Conservation (phyloP, 2,329 filamentous ascomycete species). For the Phialophora macrospora region DNA sequence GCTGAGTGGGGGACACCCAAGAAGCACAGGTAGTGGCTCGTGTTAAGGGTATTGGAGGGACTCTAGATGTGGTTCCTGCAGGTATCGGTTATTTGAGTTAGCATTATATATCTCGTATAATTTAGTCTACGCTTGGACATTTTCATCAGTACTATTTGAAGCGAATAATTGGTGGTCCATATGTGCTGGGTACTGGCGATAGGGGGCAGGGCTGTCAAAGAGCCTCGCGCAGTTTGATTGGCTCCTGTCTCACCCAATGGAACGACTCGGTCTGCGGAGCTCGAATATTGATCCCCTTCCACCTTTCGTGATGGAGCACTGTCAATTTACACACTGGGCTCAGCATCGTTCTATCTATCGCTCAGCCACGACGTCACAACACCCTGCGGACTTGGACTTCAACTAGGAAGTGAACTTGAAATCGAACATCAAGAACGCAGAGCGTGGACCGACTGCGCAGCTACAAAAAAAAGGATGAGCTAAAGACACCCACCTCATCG, state of each 20-base stretch:
- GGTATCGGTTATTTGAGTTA: not conserved
- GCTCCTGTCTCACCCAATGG: not conserved
- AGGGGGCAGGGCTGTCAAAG: not conserved
- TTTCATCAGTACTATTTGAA: too few species aligned
- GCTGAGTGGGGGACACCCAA: not conserved
- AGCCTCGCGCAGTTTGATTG: not conserved
- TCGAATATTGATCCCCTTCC: not conserved
- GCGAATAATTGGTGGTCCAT: too few species aligned
- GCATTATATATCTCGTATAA: too few species aligned
- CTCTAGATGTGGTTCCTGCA: not conserved
- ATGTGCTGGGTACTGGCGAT: not conserved
- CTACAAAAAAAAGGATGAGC: not conserved
- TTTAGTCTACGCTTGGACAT: too few species aligned
- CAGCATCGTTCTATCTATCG: not conserved
- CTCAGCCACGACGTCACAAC: not conserved
- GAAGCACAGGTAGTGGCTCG: not conserved
- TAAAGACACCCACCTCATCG: not conserved
- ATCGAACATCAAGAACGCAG: not conserved
- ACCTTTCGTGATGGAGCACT: not conserved
- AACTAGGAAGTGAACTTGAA: not conserved
- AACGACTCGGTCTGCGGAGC: constrained; percentile 2
- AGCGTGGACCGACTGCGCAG: not conserved
- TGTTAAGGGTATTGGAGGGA: not conserved
- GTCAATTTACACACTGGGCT: not conserved
- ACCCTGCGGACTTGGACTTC: not conserved